These are phyloP conservation scores for Pseudonitzschia multistriata DNA, from an alignment of 108 stramenopile genomes.

Conservation along the genomic window DNA sequence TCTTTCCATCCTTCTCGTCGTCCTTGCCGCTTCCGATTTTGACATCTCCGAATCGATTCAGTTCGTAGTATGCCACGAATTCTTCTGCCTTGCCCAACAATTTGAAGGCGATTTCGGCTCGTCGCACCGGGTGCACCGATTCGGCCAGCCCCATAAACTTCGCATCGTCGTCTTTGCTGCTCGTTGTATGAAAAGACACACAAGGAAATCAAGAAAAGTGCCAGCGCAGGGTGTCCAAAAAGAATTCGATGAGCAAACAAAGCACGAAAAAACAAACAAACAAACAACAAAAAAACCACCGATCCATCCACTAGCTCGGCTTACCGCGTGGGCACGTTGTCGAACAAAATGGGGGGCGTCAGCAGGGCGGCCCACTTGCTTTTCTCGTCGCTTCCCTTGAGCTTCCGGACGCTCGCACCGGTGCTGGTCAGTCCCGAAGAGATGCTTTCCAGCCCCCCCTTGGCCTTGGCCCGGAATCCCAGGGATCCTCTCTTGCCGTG, in stretches of 20 bases:
- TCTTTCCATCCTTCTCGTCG: constrained; percentile 49
- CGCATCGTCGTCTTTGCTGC: constrained; percentile 70
- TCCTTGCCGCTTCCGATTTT: constrained; percentile 64
- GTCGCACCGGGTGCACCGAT: constrained; percentile 86
- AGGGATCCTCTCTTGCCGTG: constrained; percentile 48
- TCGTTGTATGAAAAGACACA: not conserved
- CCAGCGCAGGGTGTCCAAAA: not conserved
- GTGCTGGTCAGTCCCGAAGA: constrained; percentile 11
- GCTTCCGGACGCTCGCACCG: constrained; percentile 8
- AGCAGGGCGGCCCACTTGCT: constrained; percentile 71
- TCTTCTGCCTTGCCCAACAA: constrained; percentile 79
- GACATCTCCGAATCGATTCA: constrained; percentile 87
- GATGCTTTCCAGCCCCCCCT: constrained; percentile 33
- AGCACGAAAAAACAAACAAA: not conserved
- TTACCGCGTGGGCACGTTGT: constrained; percentile 59
- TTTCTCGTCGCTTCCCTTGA: constrained; percentile 11
- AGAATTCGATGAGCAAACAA: not conserved
- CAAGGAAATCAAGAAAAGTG: not conserved
- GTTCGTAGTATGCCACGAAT: constrained; percentile 87
- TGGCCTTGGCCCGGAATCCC: constrained; percentile 66
- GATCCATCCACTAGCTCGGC: constrained; percentile 15
- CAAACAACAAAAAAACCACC: not conserved
- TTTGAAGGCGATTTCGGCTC: constrained; percentile 84
- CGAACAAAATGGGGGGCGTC: constrained; percentile 64
- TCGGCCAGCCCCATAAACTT: constrained; percentile 75